Conservation (phyloP, 192 early-diverging fungal species). For the Coemansia sp. region DNA sequence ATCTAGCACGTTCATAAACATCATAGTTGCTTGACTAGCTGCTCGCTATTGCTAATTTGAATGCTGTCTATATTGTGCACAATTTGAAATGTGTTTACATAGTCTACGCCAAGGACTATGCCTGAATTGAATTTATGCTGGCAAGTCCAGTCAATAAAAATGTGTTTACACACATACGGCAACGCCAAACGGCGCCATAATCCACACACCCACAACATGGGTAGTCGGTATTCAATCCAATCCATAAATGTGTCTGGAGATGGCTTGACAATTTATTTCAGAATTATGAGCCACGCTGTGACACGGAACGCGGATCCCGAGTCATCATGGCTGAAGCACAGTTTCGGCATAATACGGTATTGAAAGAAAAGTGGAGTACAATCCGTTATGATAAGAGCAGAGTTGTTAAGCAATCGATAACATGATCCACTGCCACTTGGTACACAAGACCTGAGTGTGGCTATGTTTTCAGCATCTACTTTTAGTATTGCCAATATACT, state of each 20-base stretch:
- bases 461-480: too few relatives aligned
- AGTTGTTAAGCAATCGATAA: too few relatives aligned
- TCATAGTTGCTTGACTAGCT: not conserved
- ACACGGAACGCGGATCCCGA: too few relatives aligned
- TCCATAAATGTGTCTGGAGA: not conserved
- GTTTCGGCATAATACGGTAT: too few relatives aligned
- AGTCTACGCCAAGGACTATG: too few relatives aligned
- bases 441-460: too few relatives aligned
- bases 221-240: not conserved
- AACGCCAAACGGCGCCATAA: not conserved
- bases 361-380: too few relatives aligned
- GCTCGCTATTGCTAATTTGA: not conserved
- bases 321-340: too few relatives aligned
- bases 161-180: not conserved
- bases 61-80: not conserved
- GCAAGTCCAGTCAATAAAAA: not conserved
- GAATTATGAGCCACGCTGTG: not conserved
- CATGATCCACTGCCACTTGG: too few relatives aligned
- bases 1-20: too few relatives aligned
- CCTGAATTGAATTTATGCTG: not conserved
- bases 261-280: not conserved
- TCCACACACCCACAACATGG: not conserved
- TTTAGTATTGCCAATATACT: too few relatives aligned
- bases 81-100: not conserved
- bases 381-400: too few relatives aligned